Percentiles rank a stretch among this genome's conserved stretches.
phyloP scores from a whole-genome alignment of 108 stramenopile species.

The Discostella stelligeroides region DNA sequence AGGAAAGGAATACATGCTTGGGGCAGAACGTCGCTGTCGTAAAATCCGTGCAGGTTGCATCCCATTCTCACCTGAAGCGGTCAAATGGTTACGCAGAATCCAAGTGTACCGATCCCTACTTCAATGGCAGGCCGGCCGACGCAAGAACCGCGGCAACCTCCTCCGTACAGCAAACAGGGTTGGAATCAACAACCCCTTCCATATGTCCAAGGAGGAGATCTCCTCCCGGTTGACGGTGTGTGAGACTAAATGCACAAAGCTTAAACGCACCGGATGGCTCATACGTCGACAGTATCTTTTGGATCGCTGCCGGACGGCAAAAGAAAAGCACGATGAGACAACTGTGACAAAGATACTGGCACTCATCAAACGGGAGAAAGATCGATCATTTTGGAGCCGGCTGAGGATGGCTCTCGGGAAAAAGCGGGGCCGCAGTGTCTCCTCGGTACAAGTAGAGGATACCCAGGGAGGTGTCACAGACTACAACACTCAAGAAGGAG shows the following conservation, averaged over 20 bases:
- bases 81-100: neutral
- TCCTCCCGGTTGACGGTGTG: neutral
- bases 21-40: conserved; percentile 12
- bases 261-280: neutral
- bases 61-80: conserved; percentile 15
- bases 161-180: neutral
- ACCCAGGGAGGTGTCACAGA: neutral
- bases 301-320: neutral
- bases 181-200: neutral
- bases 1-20: neutral
- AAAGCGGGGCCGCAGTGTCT: neutral
- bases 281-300: neutral
- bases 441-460: neutral
- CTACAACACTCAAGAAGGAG: neutral
- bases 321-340: neutral
- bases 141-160: conserved; percentile 7
- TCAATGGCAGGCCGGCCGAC: neutral
- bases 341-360: conserved; percentile 7
- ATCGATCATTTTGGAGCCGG: conserved; percentile 5
- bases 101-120: conserved; percentile 15
- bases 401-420: neutral
- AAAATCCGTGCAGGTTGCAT: conserved; percentile 11
- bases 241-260: neutral
- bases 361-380: conserved; percentile 12
- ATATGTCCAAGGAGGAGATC: conserved; percentile 1